Evolutionary conservation across 345 rosid genomes (phyloP).

Genomic region (Theobroma cacao): DNA sequence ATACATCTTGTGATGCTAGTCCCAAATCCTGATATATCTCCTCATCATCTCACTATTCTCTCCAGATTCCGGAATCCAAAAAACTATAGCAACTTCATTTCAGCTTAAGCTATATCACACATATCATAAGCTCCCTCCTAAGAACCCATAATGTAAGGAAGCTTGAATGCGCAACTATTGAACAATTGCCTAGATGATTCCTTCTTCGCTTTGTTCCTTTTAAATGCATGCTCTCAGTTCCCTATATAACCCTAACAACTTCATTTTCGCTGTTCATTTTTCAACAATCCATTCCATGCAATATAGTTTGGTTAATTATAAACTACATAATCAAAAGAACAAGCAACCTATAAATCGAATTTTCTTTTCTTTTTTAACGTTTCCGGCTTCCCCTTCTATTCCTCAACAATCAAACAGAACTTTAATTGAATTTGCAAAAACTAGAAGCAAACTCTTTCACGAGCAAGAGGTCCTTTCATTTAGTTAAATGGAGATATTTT

Average conservation of each 20-base stretch:
- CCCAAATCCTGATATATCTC: not conserved
- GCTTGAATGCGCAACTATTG: not conserved
- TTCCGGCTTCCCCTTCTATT: not conserved
- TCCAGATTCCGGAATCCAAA: not conserved
- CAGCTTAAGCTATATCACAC: not conserved
- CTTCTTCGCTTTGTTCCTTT: not conserved
- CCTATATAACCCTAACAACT: not conserved
- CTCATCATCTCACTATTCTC: not conserved
- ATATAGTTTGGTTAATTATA: not conserved
- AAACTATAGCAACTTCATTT: not conserved
- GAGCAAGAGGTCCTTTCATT: not conserved
- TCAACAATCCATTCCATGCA: not conserved
- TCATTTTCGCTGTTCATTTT: not conserved
- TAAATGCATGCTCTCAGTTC: not conserved
- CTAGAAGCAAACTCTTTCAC: not conserved
- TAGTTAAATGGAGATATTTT: not conserved
- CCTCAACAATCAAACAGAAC: constrained; percentile 1
- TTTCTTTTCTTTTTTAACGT: not conserved
- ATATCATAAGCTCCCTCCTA: not conserved
- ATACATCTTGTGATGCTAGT: not conserved
- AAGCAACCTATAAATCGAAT: not conserved
- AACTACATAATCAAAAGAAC: not conserved
- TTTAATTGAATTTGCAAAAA: not conserved
- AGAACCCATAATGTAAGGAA: not conserved
- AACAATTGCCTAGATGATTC: not conserved